These are phyloP conservation scores for Lepidopterella palustris DNA, from an alignment of 495 filamentous ascomycete genomes.

Conservation along the genomic window DNA sequence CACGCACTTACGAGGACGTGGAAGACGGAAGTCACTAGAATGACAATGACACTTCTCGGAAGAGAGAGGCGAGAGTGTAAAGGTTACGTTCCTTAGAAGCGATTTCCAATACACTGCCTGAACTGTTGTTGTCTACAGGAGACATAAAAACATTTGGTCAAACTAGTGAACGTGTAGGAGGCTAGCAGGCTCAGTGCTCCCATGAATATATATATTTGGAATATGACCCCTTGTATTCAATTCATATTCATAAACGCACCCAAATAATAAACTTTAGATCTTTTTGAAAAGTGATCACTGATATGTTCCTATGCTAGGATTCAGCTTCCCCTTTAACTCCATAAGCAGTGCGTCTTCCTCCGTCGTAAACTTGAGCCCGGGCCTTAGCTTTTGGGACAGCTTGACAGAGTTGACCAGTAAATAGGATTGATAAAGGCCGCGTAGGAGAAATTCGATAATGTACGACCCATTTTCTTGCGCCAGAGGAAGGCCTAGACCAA, in stretches of 20 bases:
- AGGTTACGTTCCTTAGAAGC: too few relatives aligned
- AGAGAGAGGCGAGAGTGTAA: too few relatives aligned
- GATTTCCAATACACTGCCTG: too few relatives aligned
- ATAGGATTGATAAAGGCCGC: background rate
- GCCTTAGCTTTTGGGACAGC: background rate
- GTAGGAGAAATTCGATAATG: background rate
- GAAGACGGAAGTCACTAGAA: background rate
- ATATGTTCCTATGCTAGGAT: background rate
- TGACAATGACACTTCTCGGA: too few relatives aligned
- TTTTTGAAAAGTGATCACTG: background rate
- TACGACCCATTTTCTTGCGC: background rate
- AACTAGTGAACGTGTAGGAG: too few relatives aligned
- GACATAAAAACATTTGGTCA: too few relatives aligned
- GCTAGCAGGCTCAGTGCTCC: too few relatives aligned
- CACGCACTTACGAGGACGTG: background rate
- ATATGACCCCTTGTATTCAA: too few relatives aligned
- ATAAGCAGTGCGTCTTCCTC: constrained; percentile 1
- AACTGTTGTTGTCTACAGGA: too few relatives aligned
- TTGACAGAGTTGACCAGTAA: background rate
- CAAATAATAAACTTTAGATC: too few relatives aligned
- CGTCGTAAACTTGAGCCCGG: background rate
- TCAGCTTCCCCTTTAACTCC: background rate
- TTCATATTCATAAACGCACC: too few relatives aligned
- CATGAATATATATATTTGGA: too few relatives aligned
- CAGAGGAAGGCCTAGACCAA: background rate